Conservation (phyloP, 2,329 filamentous ascomycete genomes). For the Tolypocladium nubicola region DNA sequence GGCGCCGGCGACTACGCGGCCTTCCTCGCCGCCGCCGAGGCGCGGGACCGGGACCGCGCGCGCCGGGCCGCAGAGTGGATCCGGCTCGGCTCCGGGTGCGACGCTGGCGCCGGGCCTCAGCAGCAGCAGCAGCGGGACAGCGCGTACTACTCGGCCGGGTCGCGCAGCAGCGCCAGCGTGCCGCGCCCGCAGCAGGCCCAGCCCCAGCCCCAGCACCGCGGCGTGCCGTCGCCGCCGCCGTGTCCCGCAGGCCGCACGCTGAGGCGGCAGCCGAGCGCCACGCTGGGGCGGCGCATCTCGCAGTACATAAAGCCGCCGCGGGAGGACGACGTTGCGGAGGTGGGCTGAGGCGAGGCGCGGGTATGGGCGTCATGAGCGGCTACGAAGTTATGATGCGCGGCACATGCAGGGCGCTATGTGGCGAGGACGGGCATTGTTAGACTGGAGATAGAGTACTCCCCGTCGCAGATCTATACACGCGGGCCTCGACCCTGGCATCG, state of each 20-base stretch:
- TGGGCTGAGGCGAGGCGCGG: not conserved
- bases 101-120: not conserved
- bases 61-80: not conserved
- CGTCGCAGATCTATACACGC: not conserved
- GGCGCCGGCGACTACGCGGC: slow-evolving; percentile 10
- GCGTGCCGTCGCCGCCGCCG: not conserved
- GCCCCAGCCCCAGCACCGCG: not conserved
- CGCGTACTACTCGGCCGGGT: slow-evolving; percentile 4
- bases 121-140: slow-evolving; percentile 5
- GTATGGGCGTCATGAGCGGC: not conserved
- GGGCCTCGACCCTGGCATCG: not conserved
- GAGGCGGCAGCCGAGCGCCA: slow-evolving; percentile 1
- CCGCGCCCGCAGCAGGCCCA: not conserved
- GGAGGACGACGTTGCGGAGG: not conserved
- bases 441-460: not conserved
- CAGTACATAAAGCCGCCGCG: slow-evolving; percentile 10
- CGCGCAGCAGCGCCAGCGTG: slow-evolving; percentile 3
- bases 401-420: not conserved
- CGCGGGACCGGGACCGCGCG: slow-evolving; percentile 3
- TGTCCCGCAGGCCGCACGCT: not conserved
- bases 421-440: not conserved
- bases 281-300: slow-evolving; percentile 5
- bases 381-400: not conserved
- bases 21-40: slow-evolving; percentile 11
- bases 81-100: not conserved